Percentiles rank a stretch among this genome's conserved stretches.
These are phyloP conservation scores for Mucor circinelloides DNA, from an alignment of 371 early-diverging fungal species.

Conservation along the genomic window DNA sequence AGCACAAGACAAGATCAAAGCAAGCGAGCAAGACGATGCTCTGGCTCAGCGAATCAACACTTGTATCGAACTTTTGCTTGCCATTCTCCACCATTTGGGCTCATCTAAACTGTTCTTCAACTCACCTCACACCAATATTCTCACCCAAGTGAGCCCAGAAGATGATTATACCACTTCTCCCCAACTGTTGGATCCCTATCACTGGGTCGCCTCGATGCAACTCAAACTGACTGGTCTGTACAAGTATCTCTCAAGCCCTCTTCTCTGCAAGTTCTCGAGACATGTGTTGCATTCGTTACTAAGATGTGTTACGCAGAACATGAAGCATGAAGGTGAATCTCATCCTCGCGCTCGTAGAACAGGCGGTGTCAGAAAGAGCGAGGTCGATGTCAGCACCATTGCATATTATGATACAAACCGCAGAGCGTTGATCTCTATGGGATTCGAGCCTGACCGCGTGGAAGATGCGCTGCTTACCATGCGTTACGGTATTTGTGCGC, in stretches of 20 bases:
- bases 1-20: conserved; percentile 26
- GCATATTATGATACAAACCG: conserved; percentile 34
- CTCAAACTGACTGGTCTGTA: conserved; percentile 51
- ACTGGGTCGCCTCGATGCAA: conserved; percentile 62
- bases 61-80: conserved; percentile 61
- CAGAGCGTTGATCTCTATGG: conserved; percentile 67
- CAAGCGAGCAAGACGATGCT: conserved; percentile 7
- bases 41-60: conserved; percentile 35
- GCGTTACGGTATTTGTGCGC: conserved; percentile 80
- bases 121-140: conserved; percentile 65
- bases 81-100: conserved; percentile 57
- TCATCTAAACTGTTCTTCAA: conserved; percentile 51
- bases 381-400: not conserved
- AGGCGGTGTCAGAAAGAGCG: not conserved
- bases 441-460: conserved; percentile 80
- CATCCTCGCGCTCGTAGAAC: not conserved
- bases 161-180: conserved; percentile 40
- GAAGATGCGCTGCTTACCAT: conserved; percentile 76
- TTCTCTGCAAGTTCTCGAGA: conserved; percentile 47
- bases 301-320: conserved; percentile 57
- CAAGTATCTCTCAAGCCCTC: conserved; percentile 32
- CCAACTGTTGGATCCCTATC: conserved; percentile 57
- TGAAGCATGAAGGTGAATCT: conserved; percentile 63
- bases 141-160: conserved; percentile 23
- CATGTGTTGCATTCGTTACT: conserved; percentile 57